Evolutionary conservation across 768 basidiomycete genomes (phyloP).

Genomic region (Russula brevipes): DNA sequence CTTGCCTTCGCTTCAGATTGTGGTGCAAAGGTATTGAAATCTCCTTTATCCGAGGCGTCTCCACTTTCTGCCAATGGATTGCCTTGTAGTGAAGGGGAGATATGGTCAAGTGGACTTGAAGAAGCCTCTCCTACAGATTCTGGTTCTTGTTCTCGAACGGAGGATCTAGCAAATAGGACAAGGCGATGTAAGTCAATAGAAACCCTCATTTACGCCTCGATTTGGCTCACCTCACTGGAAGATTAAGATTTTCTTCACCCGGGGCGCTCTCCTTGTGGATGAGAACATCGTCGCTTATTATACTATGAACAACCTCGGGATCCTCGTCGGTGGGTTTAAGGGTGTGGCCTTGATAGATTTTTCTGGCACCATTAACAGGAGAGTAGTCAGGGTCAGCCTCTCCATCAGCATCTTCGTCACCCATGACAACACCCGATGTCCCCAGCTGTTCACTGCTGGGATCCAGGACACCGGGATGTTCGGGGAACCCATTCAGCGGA

Average conservation of each 20-base stretch:
- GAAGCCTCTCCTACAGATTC: neutral
- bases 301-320: neutral
- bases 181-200: neutral
- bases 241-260: neutral
- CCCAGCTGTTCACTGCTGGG: neutral
- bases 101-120: neutral
- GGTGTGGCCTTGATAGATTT: neutral
- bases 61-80: neutral
- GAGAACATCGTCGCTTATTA: neutral
- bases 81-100: neutral
- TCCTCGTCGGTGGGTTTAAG: neutral
- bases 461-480: neutral
- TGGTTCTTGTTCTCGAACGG: neutral
- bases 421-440: neutral
- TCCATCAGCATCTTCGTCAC: slow-evolving; percentile 24
- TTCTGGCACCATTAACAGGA: neutral
- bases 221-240: slow-evolving; percentile 4
- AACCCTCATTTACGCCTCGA: no score
- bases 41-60: neutral
- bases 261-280: neutral
- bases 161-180: neutral
- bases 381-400: slow-evolving; percentile 25
- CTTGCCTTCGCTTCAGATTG: neutral
- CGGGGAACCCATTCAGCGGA: neutral
- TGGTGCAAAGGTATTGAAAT: neutral